Percentiles rank a stretch among this genome's conserved stretches.
phyloP scores from a whole-genome alignment of 2,329 filamentous ascomycete species.

The Sclerotinia borealis region DNA sequence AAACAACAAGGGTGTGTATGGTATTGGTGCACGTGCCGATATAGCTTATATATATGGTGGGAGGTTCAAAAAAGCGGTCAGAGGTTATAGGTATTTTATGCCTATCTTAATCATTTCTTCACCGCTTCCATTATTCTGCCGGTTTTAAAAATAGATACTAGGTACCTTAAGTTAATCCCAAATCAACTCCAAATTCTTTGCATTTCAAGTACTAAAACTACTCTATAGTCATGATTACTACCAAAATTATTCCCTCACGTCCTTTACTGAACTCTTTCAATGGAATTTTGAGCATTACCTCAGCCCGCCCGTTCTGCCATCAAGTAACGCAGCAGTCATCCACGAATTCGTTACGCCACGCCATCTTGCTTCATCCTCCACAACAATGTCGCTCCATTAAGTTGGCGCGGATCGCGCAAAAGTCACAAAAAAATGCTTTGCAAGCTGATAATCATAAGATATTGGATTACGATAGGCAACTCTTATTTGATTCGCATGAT shows the following conservation, averaged over 20 bases:
- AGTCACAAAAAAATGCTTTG: not conserved
- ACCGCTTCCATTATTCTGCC: not conserved
- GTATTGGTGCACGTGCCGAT: not conserved
- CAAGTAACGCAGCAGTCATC: not conserved
- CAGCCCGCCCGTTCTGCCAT: not conserved
- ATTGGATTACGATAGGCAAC: not conserved
- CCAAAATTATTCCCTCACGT: not conserved
- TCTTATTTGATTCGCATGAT: no score
- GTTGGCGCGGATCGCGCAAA: not conserved
- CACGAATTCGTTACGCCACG: not conserved
- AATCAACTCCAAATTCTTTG: not conserved
- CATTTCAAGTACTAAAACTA: not conserved
- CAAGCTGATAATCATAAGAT: not conserved
- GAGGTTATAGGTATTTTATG: not conserved
- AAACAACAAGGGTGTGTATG: no score
- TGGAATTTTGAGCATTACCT: not conserved
- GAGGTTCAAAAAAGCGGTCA: no score
- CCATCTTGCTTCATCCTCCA: not conserved
- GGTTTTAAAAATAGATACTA: no score
- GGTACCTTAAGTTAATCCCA: no score
- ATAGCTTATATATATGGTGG: no score
- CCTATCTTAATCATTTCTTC: not conserved
- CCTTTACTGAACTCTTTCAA: not conserved
- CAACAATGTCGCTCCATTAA: conserved; percentile 1
- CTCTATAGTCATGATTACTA: not conserved